Percentiles rank a stretch among this genome's conserved stretches.
Evolutionary conservation across 78 protist genomes (phyloP).

Genomic region (Dictyostelium brefeldianum): DNA sequence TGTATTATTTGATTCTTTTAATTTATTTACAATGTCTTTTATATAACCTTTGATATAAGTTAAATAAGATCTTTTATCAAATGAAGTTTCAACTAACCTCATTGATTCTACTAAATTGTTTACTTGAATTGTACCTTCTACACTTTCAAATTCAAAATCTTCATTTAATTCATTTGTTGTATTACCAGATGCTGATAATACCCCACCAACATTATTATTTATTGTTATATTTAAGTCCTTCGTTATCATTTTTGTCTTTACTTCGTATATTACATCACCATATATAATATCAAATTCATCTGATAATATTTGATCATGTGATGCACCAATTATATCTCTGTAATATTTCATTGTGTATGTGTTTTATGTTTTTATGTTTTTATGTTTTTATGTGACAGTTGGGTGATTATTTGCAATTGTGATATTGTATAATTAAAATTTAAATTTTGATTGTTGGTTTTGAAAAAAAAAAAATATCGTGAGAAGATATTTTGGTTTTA

Average conservation of each 20-base stretch:
- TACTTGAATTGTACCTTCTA: conserved; percentile 34
- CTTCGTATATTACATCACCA: conserved; percentile 78
- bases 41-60: conserved; percentile 89
- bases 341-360: neutral
- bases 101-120: conserved; percentile 79
- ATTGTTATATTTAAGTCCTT: conserved; percentile 49
- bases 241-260: conserved; percentile 64
- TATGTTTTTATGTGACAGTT: no score
- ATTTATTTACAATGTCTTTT: conserved; percentile 60
- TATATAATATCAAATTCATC: conserved; percentile 70
- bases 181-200: conserved; percentile 74
- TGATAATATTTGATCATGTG: conserved; percentile 77
- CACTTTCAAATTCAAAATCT: conserved; percentile 74
- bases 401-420: no score
- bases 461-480: no score
- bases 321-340: neutral
- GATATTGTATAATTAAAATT: no score
- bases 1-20: conserved; percentile 51
- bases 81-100: conserved; percentile 45
- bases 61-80: conserved; percentile 86
- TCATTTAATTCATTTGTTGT: conserved; percentile 76
- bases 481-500: no score
- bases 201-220: conserved; percentile 74
- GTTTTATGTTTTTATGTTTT: no score
- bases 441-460: no score